A percentile compares a stretch with the other conserved stretches of the same genome.
Evolutionary conservation across 2,329 filamentous ascomycete genomes (phyloP).

Genomic region (Claviceps purpurea): DNA sequence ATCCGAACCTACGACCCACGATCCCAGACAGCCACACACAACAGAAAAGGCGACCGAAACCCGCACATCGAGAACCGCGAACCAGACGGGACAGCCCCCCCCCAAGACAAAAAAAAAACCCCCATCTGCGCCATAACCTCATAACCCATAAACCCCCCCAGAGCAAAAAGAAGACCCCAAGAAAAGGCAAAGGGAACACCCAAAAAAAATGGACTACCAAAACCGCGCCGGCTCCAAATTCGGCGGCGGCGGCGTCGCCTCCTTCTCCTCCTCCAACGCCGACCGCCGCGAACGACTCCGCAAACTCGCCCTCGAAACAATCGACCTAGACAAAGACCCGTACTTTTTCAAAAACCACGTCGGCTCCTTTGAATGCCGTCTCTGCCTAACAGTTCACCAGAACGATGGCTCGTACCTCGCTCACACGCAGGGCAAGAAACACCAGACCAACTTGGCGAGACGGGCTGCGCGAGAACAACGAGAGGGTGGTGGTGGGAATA

Average conservation of each 20-base stretch:
- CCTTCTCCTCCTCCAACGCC: conserved; percentile 83
- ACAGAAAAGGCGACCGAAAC: no score
- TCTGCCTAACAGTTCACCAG: conserved; percentile 94
- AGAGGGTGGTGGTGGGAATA: conserved; percentile 45
- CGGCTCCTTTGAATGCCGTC: conserved; percentile 91
- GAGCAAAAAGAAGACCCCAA: background rate
- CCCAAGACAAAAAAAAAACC: no score
- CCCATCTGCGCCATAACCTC: background rate
- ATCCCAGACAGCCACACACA: no score
- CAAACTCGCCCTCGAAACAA: conserved; percentile 95
- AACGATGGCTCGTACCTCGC: conserved; percentile 98
- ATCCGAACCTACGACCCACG: no score
- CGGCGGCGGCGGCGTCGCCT: conserved; percentile 92
- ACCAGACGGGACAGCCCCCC: no score
- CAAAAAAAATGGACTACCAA: conserved; percentile 52
- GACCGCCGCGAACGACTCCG: conserved; percentile 94
- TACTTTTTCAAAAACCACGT: conserved; percentile 99
- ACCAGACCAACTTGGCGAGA: conserved; percentile 94
- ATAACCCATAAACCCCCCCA: background rate
- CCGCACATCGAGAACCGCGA: no score
- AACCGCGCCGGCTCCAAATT: conserved; percentile 97
- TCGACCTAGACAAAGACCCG: conserved; percentile 97
- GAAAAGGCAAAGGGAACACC: background rate
- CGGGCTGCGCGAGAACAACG: conserved; percentile 92
- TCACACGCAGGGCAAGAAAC: conserved; percentile 95